Evolutionary conservation across 1,284 basidiomycete species (phyloP).

Genomic region (Gymnopus androsaceus): DNA sequence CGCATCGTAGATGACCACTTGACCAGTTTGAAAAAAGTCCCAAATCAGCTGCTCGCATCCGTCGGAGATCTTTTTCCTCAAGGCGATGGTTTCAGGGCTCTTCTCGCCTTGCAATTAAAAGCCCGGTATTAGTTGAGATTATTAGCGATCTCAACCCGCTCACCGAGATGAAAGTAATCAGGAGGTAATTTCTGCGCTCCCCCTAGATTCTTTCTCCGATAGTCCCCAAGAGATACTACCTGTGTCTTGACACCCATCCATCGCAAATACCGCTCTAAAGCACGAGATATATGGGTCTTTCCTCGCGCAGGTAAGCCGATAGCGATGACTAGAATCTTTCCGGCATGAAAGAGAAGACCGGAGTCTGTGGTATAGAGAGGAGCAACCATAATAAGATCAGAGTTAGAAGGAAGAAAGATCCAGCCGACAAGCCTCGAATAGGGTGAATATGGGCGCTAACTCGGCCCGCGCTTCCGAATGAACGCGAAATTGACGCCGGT

Average conservation of each 20-base stretch:
- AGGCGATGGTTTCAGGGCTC: constrained; percentile 73
- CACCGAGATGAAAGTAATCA: constrained; percentile 90
- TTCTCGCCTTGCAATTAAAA: constrained; percentile 59
- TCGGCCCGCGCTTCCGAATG: too few species aligned
- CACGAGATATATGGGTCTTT: constrained; percentile 95
- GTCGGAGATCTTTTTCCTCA: constrained; percentile 74
- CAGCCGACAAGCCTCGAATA: too few species aligned
- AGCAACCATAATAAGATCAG: constrained; percentile 18
- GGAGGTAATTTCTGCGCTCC: constrained; percentile 84
- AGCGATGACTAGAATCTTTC: constrained; percentile 90
- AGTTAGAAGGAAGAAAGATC: too few species aligned
- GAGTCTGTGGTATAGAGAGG: constrained; percentile 62
- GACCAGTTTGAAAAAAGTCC: constrained; percentile 86
- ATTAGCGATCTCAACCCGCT: background rate
- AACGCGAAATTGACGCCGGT: too few species aligned
- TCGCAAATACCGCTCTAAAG: constrained; percentile 92
- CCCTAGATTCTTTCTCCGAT: constrained; percentile 87
- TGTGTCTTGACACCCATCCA: constrained; percentile 98
- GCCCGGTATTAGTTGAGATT: background rate
- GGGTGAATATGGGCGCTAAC: too few species aligned
- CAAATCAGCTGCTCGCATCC: constrained; percentile 88
- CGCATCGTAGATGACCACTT: constrained; percentile 99
- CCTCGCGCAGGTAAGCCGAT: constrained; percentile 93
- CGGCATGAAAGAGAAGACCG: constrained; percentile 89
- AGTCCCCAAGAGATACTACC: constrained; percentile 94